Evolutionary conservation across 352 stramenopile species (phyloP), one percentile per base, ranked within the genome.

Genomic region (Pythium rhizo-oryzae): DNA sequence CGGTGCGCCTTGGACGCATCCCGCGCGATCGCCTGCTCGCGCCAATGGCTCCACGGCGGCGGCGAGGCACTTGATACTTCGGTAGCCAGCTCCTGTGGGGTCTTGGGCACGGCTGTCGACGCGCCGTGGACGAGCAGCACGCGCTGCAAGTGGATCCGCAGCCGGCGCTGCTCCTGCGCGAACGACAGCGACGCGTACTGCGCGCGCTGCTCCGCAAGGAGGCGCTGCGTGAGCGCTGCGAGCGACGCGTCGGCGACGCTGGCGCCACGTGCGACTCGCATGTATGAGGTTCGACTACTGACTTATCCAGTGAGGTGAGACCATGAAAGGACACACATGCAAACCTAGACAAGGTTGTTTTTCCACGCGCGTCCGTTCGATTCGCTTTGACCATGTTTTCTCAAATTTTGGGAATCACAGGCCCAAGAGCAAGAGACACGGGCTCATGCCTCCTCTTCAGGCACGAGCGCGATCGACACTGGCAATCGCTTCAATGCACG

Each of bases 81-180:
- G 3, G 28, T 33, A 7, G 28, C 6, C 28, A 6, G 6, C 28
- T 33, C 28, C 3, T 33, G 35, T 2, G 35, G 2, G 3, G 35
- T 8, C 35, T 16, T 15, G 1, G 41, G 13, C 7, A 4, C 41
- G 41, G 1, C 7, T 1, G 41, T n/a, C 41, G 41, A 21, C 15
- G 19, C 49, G 8, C 39, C 56, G 13, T 67, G 50, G 13, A 37
- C 28, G 8, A 75, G 58, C 50, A 75, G 35, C 23, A 75, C 41
- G 0, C 41, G 51, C 33, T 53, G 63, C 52, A 75, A 41, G 25
- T 65, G 58, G 46, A 75, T 75, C 19, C 59, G 62, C 35, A 75
- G 63, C 21, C 69, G 62, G 7, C 59, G 62, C 46, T 75, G 69
- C 52, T 70, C 61, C 19, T 70, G 53, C 19, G 21, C 52, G 25